Conservation (phyloP, 2,329 filamentous ascomycete species). For the Trichoderma sp. region DNA sequence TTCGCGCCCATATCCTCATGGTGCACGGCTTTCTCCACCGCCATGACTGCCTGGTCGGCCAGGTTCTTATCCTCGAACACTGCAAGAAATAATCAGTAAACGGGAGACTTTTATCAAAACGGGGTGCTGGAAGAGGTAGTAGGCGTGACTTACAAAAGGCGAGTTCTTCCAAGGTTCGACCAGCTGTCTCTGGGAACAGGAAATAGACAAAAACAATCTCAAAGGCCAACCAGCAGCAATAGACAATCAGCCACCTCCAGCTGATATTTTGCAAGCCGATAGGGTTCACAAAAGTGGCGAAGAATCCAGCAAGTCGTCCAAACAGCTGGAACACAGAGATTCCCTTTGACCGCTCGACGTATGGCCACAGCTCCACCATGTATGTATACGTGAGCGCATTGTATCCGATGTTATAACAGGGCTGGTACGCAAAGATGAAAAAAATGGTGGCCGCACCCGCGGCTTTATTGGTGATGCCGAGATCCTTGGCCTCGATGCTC, state of each 20-base stretch:
- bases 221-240: slow-evolving; percentile 14
- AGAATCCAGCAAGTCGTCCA: slow-evolving; percentile 3
- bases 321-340: slow-evolving; percentile 12
- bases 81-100: not conserved
- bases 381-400: slow-evolving; percentile 13
- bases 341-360: not conserved
- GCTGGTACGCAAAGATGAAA: slow-evolving; percentile 13
- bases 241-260: slow-evolving; percentile 18
- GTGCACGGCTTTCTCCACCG: slow-evolving; percentile 13
- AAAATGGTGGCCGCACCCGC: slow-evolving; percentile 12
- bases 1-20: not conserved
- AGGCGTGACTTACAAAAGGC: not conserved
- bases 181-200: slow-evolving; percentile 14
- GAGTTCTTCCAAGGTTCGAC: slow-evolving; percentile 10
- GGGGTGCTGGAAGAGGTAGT: not conserved
- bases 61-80: slow-evolving; percentile 7
- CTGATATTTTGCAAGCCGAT: slow-evolving; percentile 13
- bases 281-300: slow-evolving; percentile 14
- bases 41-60: slow-evolving; percentile 9
- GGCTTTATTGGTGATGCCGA: not conserved
- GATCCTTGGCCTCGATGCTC: not conserved
- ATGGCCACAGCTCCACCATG: slow-evolving; percentile 11
- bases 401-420: slow-evolving; percentile 17
- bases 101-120: not conserved
- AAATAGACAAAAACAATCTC: slow-evolving; percentile 13